Base-by-base conservation (phyloP, 352 stramenopile species). In the Phytophthora pistaciae region DNA sequence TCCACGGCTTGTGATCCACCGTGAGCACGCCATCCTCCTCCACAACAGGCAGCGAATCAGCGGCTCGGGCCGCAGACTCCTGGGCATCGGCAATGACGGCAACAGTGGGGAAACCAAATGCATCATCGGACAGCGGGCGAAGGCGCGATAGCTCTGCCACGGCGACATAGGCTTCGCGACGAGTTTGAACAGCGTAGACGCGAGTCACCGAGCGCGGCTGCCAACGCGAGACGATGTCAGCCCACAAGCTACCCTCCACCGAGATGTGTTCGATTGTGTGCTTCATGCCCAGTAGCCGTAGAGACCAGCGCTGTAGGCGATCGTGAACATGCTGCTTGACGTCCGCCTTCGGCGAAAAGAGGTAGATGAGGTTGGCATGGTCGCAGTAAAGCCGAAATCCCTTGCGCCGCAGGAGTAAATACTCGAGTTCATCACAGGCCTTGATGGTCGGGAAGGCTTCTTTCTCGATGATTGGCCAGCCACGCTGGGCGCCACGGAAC, bases 351-450 rank as follows among this genome's bases (percentile, higher is more conserved):
- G 66, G 66, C 5, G 56, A 69, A 48, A 78, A 78, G 0, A 78
- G 21, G 27, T 73, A 53, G 16, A 78, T 78, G 0, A 78, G 48
- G 18, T 75, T 77, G 0, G 31, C 54, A 27, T 75, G 72, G 20
- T 80, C 72, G 8, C 64, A 78, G 27, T 56, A 79, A 0, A 83
- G 21, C 1, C 48, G 46, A 40, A 78, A 79, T 27, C 49, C 60
- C 3, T 70, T 48, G 3, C 48, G 25, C 2, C 52, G 59, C 4
- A 73, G 33, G 5, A 80, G 40, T 11, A 77, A 10, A 14, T 67
- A 57, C 14, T 72, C 8, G 3, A 68, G 40, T 14, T 75, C 64
- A 50, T 8, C 14, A 9, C 40, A 63, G 3, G 56, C 70, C 23
- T 36, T 49, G 33, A 74, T 57, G n/a, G 74, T 74, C 0, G 63